Percentiles rank a stretch among this genome's conserved stretches.
phyloP scores from a whole-genome alignment of 768 basidiomycete genomes.

The Holtermannia corniformis region DNA sequence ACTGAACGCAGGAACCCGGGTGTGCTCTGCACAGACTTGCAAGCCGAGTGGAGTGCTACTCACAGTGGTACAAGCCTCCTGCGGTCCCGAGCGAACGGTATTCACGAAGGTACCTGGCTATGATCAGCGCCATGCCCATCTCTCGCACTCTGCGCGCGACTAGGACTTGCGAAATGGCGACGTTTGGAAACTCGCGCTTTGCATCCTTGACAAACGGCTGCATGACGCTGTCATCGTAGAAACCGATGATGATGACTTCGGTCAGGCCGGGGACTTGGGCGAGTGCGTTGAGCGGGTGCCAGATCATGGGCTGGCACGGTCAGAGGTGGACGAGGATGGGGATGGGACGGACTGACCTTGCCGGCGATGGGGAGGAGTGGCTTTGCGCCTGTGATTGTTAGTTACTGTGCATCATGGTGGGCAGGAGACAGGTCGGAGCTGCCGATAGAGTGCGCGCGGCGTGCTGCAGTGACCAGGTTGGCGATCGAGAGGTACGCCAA shows the following conservation, averaged over 20 bases:
- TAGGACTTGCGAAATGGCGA: conserved; percentile 33
- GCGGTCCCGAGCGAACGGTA: conserved; percentile 45
- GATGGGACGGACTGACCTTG: conserved; percentile 26
- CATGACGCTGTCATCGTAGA: conserved; percentile 45
- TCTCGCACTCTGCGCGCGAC: background rate
- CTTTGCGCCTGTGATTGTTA: conserved; percentile 36
- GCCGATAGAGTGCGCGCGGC: too few species aligned
- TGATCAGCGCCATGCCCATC: too few species aligned
- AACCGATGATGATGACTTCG: conserved; percentile 44
- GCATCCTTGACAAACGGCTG: conserved; percentile 43
- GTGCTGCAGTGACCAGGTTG: conserved; percentile 7
- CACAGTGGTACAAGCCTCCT: conserved; percentile 42
- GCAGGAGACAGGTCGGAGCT: too few species aligned
- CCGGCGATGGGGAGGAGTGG: conserved; percentile 45
- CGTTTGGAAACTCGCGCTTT: conserved; percentile 44
- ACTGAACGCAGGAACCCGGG: background rate
- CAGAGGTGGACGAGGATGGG: background rate
- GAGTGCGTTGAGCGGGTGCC: conserved; percentile 44
- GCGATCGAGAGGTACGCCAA: conserved; percentile 2
- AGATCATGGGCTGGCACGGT: conserved; percentile 41
- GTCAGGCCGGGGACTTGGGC: conserved; percentile 40
- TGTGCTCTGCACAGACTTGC: background rate
- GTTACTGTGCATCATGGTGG: conserved; percentile 1
- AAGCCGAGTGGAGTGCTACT: conserved; percentile 4
- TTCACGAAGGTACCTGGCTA: conserved; percentile 43